Evolutionary conservation across 2,329 filamentous ascomycete species (phyloP).

Genomic region (Ophiosphaerella korrae): DNA sequence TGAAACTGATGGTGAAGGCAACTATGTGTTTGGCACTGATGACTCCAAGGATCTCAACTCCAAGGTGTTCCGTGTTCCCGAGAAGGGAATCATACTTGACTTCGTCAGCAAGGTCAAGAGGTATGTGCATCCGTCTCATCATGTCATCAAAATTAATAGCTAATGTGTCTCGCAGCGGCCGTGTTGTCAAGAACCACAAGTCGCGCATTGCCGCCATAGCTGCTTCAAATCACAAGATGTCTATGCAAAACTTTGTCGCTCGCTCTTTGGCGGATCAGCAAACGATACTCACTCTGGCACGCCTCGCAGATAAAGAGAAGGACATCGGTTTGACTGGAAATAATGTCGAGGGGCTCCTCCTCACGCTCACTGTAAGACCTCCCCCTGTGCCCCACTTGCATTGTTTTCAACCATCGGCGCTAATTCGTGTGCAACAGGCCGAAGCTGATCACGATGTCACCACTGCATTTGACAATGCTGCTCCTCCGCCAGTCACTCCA

Average conservation of each 20-base stretch:
- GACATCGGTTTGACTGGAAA: slow-evolving; percentile 55
- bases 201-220: slow-evolving; percentile 15
- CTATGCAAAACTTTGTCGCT: slow-evolving; percentile 36
- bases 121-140: slow-evolving; percentile 28
- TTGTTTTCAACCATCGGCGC: slow-evolving; percentile 39
- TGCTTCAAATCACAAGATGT: slow-evolving; percentile 28
- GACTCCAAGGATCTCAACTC: slow-evolving; percentile 47
- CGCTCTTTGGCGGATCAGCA: slow-evolving; percentile 64
- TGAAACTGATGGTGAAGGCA: slow-evolving; percentile 48
- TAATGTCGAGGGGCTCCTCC: slow-evolving; percentile 58
- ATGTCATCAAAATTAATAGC: slow-evolving; percentile 6
- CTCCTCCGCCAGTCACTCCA: slow-evolving; percentile 28
- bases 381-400: slow-evolving; percentile 27
- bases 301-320: slow-evolving; percentile 58
- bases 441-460: slow-evolving; percentile 46
- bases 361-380: slow-evolving; percentile 66
- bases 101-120: slow-evolving; percentile 67
- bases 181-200: slow-evolving; percentile 26
- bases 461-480: slow-evolving; percentile 33
- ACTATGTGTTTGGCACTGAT: slow-evolving; percentile 50
- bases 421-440: slow-evolving; percentile 46
- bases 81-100: slow-evolving; percentile 55
- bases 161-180: slow-evolving; percentile 27
- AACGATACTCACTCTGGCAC: slow-evolving; percentile 67
- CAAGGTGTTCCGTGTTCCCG: slow-evolving; percentile 51